Conservation (phyloP, 345 rosid genomes). For the Trapa incisa region DNA sequence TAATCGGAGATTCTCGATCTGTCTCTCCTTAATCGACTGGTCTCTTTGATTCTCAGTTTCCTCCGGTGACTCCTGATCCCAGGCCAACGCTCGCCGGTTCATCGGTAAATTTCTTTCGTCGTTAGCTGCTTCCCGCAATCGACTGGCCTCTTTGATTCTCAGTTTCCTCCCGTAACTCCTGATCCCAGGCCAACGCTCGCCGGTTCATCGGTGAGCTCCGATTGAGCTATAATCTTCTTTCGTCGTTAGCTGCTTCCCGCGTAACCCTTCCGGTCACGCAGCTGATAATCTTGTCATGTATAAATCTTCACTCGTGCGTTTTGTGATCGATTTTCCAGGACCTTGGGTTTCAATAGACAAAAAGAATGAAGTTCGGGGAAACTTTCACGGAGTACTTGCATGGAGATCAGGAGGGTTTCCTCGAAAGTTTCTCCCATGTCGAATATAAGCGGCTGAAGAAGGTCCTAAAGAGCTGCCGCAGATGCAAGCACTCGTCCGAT, state of each 20-base stretch:
- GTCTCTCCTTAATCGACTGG: not conserved
- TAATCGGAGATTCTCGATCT: not conserved
- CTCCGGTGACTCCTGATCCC: not conserved
- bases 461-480: conserved; percentile 61
- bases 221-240: not conserved
- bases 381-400: conserved; percentile 59
- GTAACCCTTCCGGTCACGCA: not conserved
- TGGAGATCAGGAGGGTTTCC: conserved; percentile 51
- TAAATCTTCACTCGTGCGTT: not conserved
- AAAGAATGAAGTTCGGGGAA: conserved; percentile 79
- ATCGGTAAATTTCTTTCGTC: not conserved
- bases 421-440: conserved; percentile 57
- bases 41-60: not conserved
- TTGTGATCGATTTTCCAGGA: not conserved
- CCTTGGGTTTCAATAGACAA: conserved; percentile 3
- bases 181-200: not conserved
- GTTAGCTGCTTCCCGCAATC: not conserved
- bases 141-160: not conserved
- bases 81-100: not conserved
- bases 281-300: not conserved
- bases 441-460: conserved; percentile 81
- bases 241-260: not conserved
- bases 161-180: not conserved
- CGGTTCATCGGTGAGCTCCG: not conserved
- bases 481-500: conserved; percentile 24